Evolutionary conservation across 768 basidiomycete genomes (phyloP).

Genomic region (Piloderma croceum): DNA sequence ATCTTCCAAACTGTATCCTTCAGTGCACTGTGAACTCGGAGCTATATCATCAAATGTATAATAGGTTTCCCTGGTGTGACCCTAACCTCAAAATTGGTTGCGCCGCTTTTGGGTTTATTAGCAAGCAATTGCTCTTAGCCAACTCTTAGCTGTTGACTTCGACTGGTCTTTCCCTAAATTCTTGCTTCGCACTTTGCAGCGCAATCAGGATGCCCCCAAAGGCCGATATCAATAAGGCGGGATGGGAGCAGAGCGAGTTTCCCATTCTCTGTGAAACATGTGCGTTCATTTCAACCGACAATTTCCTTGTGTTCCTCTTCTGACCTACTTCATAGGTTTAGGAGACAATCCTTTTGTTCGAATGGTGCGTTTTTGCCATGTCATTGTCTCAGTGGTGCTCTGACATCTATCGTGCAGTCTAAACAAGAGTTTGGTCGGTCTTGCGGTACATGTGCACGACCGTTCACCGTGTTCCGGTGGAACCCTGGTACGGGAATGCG

Average conservation of each 20-base stretch:
- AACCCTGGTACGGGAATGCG: constrained; percentile 91
- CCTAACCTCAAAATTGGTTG: no score
- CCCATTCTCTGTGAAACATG: constrained; percentile 94
- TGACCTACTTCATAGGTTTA: constrained; percentile 46
- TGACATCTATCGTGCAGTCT: constrained; percentile 45
- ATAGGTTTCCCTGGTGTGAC: no score
- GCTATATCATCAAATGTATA: no score
- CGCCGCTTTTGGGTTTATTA: no score
- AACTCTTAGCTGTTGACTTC: no score
- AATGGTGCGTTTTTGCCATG: constrained; percentile 57
- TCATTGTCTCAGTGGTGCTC: background rate
- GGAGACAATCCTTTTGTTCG: constrained; percentile 89
- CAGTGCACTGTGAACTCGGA: no score
- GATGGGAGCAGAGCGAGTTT: constrained; percentile 91
- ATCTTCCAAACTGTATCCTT: no score
- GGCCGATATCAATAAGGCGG: constrained; percentile 91
- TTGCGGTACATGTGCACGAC: constrained; percentile 95
- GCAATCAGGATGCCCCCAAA: constrained; percentile 57
- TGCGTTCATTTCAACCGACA: constrained; percentile 30
- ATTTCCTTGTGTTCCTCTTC: constrained; percentile 1
- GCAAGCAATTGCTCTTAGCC: no score
- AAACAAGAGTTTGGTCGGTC: constrained; percentile 96
- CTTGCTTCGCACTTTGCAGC: no score
- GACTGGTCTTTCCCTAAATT: no score
- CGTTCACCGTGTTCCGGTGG: constrained; percentile 97